Percentiles rank a stretch among this genome's conserved stretches.
Conservation (phyloP, 148 eudicot genomes). For the Spergularia marina region DNA sequence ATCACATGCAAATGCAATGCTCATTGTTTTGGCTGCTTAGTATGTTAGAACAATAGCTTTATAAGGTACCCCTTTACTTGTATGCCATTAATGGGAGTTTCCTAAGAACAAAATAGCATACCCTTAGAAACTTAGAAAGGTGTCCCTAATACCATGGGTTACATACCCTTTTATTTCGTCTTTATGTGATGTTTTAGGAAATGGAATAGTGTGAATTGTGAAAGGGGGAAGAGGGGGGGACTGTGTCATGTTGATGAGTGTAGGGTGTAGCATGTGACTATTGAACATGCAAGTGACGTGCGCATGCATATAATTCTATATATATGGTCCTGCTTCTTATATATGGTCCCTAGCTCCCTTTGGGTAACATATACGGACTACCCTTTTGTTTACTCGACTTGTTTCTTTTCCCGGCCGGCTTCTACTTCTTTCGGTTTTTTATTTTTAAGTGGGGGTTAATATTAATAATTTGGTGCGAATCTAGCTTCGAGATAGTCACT, state of each 20-base stretch:
- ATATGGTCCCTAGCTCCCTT: slow-evolving; percentile 23
- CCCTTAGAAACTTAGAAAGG: slow-evolving; percentile 1
- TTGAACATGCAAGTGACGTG: slow-evolving; percentile 30
- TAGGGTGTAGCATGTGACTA: slow-evolving; percentile 20
- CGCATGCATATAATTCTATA: slow-evolving; percentile 25
- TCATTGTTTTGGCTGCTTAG: slow-evolving; percentile 15
- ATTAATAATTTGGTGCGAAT: too few species aligned
- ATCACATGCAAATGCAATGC: slow-evolving; percentile 21
- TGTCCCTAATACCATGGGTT: slow-evolving; percentile 17
- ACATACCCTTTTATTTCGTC: slow-evolving; percentile 8
- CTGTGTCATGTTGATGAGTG: neutral
- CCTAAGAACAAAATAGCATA: slow-evolving; percentile 21
- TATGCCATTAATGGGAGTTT: slow-evolving; percentile 27
- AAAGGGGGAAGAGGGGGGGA: neutral
- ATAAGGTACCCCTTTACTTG: neutral
- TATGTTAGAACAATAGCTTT: neutral
- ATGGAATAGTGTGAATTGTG: neutral
- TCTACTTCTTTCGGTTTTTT: neutral
- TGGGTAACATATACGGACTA: neutral
- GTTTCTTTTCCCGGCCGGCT: neutral
- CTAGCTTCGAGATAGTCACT: too few species aligned
- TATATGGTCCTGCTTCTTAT: slow-evolving; percentile 18
- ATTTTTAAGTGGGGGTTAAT: too few species aligned
- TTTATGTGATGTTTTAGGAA: slow-evolving; percentile 13
- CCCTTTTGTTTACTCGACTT: slow-evolving; percentile 6